A percentile compares a stretch with the other conserved stretches of the same genome.
Evolutionary conservation across 1,139 yeast species (phyloP).

Genomic region (Debaryomyces singareniensis): DNA sequence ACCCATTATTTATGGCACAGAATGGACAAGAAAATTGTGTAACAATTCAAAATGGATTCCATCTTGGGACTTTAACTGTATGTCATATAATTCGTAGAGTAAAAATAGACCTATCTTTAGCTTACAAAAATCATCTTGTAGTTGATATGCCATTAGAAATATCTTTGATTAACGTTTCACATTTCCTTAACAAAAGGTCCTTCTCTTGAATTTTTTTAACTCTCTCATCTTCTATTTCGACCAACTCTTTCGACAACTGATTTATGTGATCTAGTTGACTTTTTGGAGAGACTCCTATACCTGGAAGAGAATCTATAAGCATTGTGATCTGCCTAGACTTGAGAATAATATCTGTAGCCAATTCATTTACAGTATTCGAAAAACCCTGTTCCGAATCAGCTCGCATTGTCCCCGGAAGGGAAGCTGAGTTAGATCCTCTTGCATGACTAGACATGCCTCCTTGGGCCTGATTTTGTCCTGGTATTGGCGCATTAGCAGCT

Average conservation of each 20-base stretch:
- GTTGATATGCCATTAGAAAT: constrained; percentile 52
- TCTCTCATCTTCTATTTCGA: constrained; percentile 55
- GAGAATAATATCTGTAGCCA: constrained; percentile 76
- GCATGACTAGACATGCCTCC: constrained; percentile 18
- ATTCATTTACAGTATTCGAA: constrained; percentile 57
- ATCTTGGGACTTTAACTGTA: constrained; percentile 34
- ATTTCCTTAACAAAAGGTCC: constrained; percentile 55
- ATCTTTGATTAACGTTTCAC: constrained; percentile 62
- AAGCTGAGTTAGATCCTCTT: constrained; percentile 12
- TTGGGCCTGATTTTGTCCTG: constrained; percentile 15
- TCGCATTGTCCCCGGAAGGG: constrained; percentile 12
- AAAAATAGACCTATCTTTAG: background rate
- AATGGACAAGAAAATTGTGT: constrained; percentile 27
- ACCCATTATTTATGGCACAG: constrained; percentile 31
- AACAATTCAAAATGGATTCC: constrained; percentile 22
- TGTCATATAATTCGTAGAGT: constrained; percentile 9
- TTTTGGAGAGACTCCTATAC: constrained; percentile 78
- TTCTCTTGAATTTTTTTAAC: constrained; percentile 56
- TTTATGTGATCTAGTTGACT: constrained; percentile 65
- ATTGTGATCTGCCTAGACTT: constrained; percentile 83
- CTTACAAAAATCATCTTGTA: background rate
- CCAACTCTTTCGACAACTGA: constrained; percentile 58
- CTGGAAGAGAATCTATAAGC: constrained; percentile 86
- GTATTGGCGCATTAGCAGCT: constrained; percentile 44
- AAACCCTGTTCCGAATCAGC: constrained; percentile 26